Conservation (phyloP, 345 rosid genomes). For the Nephelium lappaceum region DNA sequence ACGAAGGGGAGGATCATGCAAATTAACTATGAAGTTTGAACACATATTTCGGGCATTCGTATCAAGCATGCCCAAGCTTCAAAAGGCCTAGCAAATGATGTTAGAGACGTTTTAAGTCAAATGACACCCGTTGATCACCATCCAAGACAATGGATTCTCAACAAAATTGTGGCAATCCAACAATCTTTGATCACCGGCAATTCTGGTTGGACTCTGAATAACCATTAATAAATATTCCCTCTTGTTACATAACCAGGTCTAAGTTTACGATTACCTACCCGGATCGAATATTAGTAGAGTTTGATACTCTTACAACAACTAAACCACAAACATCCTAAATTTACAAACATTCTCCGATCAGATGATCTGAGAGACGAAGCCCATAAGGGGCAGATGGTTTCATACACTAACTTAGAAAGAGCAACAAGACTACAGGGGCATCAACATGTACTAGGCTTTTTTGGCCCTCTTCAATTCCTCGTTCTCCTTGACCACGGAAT, state of each 20-base stretch:
- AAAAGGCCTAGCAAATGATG: too few relatives aligned
- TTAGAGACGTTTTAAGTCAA: too few relatives aligned
- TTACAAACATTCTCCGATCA: slow-evolving; percentile 1
- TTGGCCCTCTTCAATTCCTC: slow-evolving; percentile 61
- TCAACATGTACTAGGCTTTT: neutral
- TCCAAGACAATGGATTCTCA: neutral
- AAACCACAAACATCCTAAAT: slow-evolving; percentile 5
- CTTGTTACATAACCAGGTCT: neutral
- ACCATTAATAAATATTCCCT: neutral
- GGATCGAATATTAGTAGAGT: neutral
- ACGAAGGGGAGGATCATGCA: too few relatives aligned
- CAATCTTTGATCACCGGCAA: neutral
- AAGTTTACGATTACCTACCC: neutral
- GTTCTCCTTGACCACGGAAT: slow-evolving; percentile 63
- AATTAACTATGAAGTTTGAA: neutral
- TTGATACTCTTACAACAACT: slow-evolving; percentile 14
- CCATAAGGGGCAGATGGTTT: neutral
- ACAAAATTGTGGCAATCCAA: neutral
- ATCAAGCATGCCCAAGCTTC: too few relatives aligned
- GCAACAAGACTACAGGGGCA: slow-evolving; percentile 7
- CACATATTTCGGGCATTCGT: too few relatives aligned
- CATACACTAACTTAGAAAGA: slow-evolving; percentile 12
- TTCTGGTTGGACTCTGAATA: neutral
- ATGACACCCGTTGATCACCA: too few relatives aligned
- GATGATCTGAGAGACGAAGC: neutral